A percentile compares a stretch with the other conserved stretches of the same genome.
phyloP scores from a whole-genome alignment of 1,139 yeast species.

The Yamadazyma sp. region DNA sequence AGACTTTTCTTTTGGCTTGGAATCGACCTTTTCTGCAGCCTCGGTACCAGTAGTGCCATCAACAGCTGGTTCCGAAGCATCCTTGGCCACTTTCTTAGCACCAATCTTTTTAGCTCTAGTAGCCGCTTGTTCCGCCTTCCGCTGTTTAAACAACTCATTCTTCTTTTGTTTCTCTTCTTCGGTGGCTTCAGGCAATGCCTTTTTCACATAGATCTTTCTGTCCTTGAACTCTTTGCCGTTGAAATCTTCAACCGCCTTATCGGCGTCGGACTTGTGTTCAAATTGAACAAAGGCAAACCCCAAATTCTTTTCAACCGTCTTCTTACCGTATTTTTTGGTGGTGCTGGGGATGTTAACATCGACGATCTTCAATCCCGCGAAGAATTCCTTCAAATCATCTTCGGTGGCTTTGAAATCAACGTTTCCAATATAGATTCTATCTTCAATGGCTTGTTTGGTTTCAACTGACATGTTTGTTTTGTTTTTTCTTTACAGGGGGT shows the following conservation, averaged over 20 bases:
- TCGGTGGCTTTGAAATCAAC: slow-evolving; percentile 54
- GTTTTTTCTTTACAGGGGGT: background rate
- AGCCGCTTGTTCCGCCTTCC: slow-evolving; percentile 26
- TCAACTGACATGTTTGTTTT: slow-evolving; percentile 11
- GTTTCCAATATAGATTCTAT: slow-evolving; percentile 52
- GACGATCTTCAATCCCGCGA: slow-evolving; percentile 36
- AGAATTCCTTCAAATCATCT: slow-evolving; percentile 46
- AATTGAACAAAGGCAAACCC: slow-evolving; percentile 60
- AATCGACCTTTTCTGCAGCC: slow-evolving; percentile 2
- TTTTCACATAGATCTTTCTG: slow-evolving; percentile 49
- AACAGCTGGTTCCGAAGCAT: slow-evolving; percentile 10
- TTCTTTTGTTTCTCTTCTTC: slow-evolving; percentile 45
- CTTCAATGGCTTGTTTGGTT: slow-evolving; percentile 35
- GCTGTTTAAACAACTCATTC: slow-evolving; percentile 37
- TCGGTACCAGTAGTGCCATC: slow-evolving; percentile 9
- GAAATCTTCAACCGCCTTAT: slow-evolving; percentile 43
- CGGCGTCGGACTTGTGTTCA: slow-evolving; percentile 47
- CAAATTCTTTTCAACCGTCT: slow-evolving; percentile 37
- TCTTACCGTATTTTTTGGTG: slow-evolving; percentile 31
- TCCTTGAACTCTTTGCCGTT: slow-evolving; percentile 47
- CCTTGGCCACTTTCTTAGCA: slow-evolving; percentile 9
- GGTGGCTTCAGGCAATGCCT: slow-evolving; percentile 54
- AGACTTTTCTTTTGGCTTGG: slow-evolving; percentile 5
- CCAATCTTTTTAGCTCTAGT: slow-evolving; percentile 16
- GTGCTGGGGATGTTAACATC: slow-evolving; percentile 46